Base-by-base conservation (phyloP, 345 rosid species). In the Mallotus nudiflorus region DNA sequence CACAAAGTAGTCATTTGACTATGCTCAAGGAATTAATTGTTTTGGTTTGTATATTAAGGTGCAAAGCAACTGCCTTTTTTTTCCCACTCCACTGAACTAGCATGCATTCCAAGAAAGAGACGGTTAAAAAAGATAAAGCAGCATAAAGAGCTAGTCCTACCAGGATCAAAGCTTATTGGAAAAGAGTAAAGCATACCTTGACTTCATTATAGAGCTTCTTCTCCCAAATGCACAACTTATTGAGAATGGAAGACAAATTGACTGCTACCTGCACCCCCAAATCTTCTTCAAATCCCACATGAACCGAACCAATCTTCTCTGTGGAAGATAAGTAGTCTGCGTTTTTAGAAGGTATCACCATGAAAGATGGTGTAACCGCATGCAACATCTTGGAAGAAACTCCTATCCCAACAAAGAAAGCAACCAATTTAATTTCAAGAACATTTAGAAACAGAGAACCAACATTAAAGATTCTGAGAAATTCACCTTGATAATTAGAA, bases 161-260 rank as follows among this genome's bases (percentile, higher is more conserved):
- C 45, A 8, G 20, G 13, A 55, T 16, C 3, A 62, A 55, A 61
- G 69, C 27, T 62, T 50, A 54, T 52, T 39, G 74, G 77, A 63
- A 69, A 53, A 73, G 56, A 48, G 37, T 42, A 45, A 76, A 64
- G 35, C 70, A 9, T 62, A 87, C 96, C 91, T 88, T 90, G 19
- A 90, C 96, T 77, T 90, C 91, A 66, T 73, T 75, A 71, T 86
- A 88, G 56, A 90, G 85, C 80, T 90, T 90, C 77, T 83, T 84
- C 87, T 90, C 93, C 91, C 91, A 90, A 79, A 86, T 77, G 48
- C 75, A 78, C 20, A 90, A 80, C 68, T 86, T 86, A 73, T 78
- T 81, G 37, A 88, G 52, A 65, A 82, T 86, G 22, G 84, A 82
- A 45, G 89, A 86, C 60, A 90, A 73, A 71, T 83, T 88, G 63